Conservation (phyloP, 768 basidiomycete genomes). For the Agrocybe pediades region DNA sequence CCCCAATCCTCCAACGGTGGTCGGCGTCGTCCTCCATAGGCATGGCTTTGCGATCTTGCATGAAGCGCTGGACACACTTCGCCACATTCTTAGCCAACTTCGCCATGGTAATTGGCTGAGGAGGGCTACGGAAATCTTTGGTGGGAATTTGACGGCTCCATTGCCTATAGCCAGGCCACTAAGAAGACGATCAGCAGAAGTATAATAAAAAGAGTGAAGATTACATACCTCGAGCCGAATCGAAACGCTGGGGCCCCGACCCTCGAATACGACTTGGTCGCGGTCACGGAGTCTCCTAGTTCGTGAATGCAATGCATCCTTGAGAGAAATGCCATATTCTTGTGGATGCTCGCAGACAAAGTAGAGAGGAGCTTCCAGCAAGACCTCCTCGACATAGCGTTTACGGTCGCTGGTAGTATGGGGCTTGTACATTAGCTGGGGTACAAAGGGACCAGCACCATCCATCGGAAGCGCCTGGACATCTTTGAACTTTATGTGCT, state of each 20-base stretch:
- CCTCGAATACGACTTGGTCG: slow-evolving; percentile 68
- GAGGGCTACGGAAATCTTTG: slow-evolving; percentile 77
- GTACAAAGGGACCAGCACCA: slow-evolving; percentile 54
- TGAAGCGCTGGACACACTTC: slow-evolving; percentile 73
- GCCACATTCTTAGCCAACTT: slow-evolving; percentile 83
- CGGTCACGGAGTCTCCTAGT: slow-evolving; percentile 56
- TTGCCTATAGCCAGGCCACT: slow-evolving; percentile 82
- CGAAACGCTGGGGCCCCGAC: slow-evolving; percentile 79
- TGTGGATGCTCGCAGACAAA: slow-evolving; percentile 56
- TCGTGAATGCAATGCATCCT: slow-evolving; percentile 63
- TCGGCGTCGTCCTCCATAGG: slow-evolving; percentile 66
- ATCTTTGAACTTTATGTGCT: slow-evolving; percentile 45
- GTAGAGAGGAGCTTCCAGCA: slow-evolving; percentile 63
- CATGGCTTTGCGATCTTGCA: slow-evolving; percentile 31
- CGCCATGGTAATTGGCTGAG: slow-evolving; percentile 72
- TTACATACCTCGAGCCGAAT: slow-evolving; percentile 69
- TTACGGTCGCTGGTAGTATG: slow-evolving; percentile 76
- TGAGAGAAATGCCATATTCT: slow-evolving; percentile 62
- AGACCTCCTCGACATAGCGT: slow-evolving; percentile 74
- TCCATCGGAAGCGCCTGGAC: slow-evolving; percentile 38
- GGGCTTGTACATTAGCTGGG: slow-evolving; percentile 73
- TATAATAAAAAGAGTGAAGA: not conserved
- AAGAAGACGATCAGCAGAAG: slow-evolving; percentile 8
- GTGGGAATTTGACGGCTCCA: slow-evolving; percentile 86
- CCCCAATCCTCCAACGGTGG: slow-evolving; percentile 62